Conservation (phyloP, 169 alveolate genomes). For the Perkinsus chesapeaki region DNA sequence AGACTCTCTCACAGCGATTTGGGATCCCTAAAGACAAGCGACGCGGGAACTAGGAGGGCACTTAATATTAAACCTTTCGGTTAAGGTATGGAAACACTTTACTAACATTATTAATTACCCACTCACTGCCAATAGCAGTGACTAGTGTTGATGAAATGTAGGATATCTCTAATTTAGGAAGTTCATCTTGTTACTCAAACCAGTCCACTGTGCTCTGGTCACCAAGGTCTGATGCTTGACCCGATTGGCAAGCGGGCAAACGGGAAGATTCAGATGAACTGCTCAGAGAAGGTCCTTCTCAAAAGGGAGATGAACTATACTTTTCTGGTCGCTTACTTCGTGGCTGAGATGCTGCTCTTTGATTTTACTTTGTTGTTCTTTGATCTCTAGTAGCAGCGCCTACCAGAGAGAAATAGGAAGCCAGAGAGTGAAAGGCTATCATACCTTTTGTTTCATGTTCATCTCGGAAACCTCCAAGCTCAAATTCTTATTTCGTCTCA, state of each 20-base stretch:
- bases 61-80: too few species aligned
- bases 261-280: too few species aligned
- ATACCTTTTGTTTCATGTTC: not conserved
- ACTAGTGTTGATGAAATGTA: too few species aligned
- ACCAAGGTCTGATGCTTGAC: too few species aligned
- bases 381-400: not conserved
- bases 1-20: not conserved
- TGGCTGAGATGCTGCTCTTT: not conserved
- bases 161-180: too few species aligned
- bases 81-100: too few species aligned
- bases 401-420: not conserved
- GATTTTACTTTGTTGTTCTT: not conserved
- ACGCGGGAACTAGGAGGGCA: not conserved
- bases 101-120: too few species aligned
- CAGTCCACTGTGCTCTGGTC: too few species aligned
- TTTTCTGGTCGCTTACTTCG: not conserved
- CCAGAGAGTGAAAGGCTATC: not conserved
- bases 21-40: not conserved
- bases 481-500: not conserved
- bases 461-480: not conserved
- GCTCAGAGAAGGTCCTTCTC: too few species aligned
- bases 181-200: too few species aligned
- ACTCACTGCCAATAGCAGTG: too few species aligned
- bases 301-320: not conserved
- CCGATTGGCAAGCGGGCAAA: too few species aligned